Conservation (phyloP, 176 grass and related monocot genomes). For the Urochloa ruziziensis region DNA sequence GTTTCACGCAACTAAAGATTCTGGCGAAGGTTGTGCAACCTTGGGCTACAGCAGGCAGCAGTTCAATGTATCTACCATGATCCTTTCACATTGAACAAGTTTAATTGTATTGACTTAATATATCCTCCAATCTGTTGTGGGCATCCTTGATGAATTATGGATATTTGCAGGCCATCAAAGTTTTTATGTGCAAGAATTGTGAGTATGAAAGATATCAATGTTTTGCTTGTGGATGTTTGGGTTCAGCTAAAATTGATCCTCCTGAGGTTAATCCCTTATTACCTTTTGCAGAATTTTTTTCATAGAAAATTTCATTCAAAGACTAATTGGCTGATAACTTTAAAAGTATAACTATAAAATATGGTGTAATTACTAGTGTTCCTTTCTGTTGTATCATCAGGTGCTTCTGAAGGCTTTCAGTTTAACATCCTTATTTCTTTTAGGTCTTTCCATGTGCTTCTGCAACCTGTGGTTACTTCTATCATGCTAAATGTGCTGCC, state of each 20-base stretch:
- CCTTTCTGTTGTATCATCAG: neutral
- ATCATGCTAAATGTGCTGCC: slow-evolving; percentile 73
- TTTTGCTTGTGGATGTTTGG: slow-evolving; percentile 60
- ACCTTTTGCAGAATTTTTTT: no score
- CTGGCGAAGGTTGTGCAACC: slow-evolving; percentile 51
- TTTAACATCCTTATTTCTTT: slow-evolving; percentile 1
- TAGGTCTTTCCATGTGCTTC: slow-evolving; percentile 73
- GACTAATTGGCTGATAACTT: slow-evolving; percentile 1
- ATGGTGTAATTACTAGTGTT: neutral
- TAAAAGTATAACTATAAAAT: neutral
- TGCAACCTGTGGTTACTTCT: slow-evolving; percentile 67
- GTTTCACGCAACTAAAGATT: slow-evolving; percentile 55
- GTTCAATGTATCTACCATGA: slow-evolving; percentile 49
- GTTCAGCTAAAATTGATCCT: slow-evolving; percentile 45
- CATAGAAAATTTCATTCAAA: neutral
- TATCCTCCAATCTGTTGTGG: neutral
- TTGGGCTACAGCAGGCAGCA: slow-evolving; percentile 56
- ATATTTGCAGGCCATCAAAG: slow-evolving; percentile 46
- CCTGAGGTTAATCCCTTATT: slow-evolving; percentile 50
- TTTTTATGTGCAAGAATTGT: slow-evolving; percentile 69
- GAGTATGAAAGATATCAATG: slow-evolving; percentile 57
- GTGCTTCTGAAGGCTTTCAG: neutral
- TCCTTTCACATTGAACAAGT: neutral
- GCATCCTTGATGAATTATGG: slow-evolving; percentile 7
- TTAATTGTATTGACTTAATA: neutral